phyloP scores from a whole-genome alignment of 495 filamentous ascomycete genomes.

The Durotheca rogersii region DNA sequence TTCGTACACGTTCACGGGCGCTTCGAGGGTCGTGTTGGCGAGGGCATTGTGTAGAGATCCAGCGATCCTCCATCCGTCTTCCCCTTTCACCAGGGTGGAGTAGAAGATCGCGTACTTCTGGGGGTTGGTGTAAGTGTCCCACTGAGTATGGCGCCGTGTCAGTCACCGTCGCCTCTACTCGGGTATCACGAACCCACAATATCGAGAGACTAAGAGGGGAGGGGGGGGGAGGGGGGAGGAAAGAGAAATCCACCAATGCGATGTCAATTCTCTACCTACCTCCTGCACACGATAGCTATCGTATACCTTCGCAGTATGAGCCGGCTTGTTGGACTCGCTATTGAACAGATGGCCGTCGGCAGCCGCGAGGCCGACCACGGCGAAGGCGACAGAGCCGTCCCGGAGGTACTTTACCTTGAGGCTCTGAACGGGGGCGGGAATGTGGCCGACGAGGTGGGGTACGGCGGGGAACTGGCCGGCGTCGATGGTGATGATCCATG shows the following conservation, averaged over 20 bases:
- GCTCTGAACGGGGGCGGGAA: constrained; percentile 12
- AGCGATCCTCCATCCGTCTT: constrained; percentile 17
- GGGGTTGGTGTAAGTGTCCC: constrained; percentile 15
- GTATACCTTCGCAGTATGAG: constrained; percentile 21
- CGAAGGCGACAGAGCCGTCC: constrained; percentile 27
- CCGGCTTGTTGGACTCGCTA: constrained; percentile 1
- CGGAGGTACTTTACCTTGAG: constrained; percentile 26
- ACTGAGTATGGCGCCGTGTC: constrained; percentile 8
- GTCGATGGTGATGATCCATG: constrained; percentile 19
- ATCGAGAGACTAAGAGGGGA: too few relatives aligned
- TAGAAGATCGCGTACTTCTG: constrained; percentile 32
- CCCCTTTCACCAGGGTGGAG: constrained; percentile 20
- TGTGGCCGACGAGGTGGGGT: constrained; percentile 15
- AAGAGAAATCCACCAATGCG: too few relatives aligned
- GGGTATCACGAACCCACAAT: too few relatives aligned
- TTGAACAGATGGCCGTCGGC: constrained; percentile 19
- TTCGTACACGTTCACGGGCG: constrained; percentile 9
- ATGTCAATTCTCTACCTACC: too few relatives aligned
- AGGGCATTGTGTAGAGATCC: constrained; percentile 23
- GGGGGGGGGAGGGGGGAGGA: too few relatives aligned
- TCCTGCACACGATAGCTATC: constrained; percentile 5
- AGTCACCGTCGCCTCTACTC: too few relatives aligned
- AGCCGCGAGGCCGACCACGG: constrained; percentile 19
- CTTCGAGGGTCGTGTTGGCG: constrained; percentile 18
- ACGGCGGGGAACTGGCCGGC: constrained; percentile 8